These are phyloP conservation scores for Entomortierella chlamydospora DNA, from an alignment of 192 early-diverging fungal species.

Conservation along the genomic window DNA sequence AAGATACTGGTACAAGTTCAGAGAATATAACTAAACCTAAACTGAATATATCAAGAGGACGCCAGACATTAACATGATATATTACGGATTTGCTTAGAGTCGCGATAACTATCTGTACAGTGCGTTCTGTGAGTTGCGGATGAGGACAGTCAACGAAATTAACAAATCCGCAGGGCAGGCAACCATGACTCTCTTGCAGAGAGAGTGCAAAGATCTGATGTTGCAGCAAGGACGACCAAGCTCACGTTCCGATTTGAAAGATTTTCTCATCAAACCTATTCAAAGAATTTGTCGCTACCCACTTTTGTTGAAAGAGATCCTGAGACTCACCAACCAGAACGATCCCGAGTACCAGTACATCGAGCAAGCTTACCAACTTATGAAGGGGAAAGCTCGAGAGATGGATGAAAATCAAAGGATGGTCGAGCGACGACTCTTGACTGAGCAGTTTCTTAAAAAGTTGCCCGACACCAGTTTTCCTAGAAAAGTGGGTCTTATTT, in stretches of 20 bases:
- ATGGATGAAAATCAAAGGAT: constrained; percentile 56
- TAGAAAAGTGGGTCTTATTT: constrained; percentile 1
- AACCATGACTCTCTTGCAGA: constrained; percentile 6
- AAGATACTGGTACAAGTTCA: constrained; percentile 12
- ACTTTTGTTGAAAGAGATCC: constrained; percentile 74
- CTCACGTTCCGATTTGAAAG: constrained; percentile 31
- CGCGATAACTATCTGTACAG: constrained; percentile 15
- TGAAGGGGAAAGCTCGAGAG: constrained; percentile 54
- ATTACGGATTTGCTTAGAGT: constrained; percentile 1
- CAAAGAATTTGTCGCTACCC: constrained; percentile 95
- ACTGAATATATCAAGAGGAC: background rate
- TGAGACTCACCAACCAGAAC: constrained; percentile 59
- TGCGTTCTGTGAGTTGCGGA: constrained; percentile 32
- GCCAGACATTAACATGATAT: background rate
- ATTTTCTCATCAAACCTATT: constrained; percentile 75
- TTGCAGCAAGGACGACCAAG: constrained; percentile 21
- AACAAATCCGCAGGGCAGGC: constrained; percentile 5
- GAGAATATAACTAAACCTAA: too few relatives aligned
- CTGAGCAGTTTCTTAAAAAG: constrained; percentile 36
- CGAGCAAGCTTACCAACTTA: constrained; percentile 29
- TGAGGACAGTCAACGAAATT: constrained; percentile 22
- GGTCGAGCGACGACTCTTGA: constrained; percentile 47
- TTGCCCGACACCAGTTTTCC: constrained; percentile 30
- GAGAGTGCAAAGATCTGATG: constrained; percentile 40
- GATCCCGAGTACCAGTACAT: constrained; percentile 52